A percentile compares a stretch with the other conserved stretches of the same genome.
Evolutionary conservation across 169 alveolate species (phyloP).

Genomic region (Cryptosporidium sp.): DNA sequence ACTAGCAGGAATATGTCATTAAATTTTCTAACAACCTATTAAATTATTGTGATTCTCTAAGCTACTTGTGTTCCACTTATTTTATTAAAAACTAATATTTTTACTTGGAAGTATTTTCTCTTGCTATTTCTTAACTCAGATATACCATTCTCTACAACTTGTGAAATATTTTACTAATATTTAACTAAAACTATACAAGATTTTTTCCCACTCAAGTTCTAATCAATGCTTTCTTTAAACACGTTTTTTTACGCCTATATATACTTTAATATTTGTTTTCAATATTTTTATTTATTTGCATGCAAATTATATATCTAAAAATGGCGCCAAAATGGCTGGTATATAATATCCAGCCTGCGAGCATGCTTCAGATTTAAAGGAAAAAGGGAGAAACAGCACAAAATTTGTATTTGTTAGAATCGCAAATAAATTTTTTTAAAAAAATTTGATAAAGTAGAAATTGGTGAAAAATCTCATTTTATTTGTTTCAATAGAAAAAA

Average conservation of each 20-base stretch:
- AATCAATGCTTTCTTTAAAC: no score
- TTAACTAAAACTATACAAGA: no score
- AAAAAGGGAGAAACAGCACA: neutral
- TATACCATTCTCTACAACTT: no score
- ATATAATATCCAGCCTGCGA: conserved; percentile 5
- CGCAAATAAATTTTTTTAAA: neutral
- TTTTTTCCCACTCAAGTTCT: neutral
- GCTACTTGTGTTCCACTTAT: no score
- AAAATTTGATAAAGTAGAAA: neutral
- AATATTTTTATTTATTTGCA: neutral
- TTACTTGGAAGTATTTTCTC: no score
- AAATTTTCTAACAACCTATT: neutral
- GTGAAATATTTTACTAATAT: no score
- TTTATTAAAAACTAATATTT: no score
- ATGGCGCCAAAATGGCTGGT: neutral
- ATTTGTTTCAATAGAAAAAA: neutral
- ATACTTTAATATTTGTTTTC: neutral
- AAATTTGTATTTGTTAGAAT: neutral
- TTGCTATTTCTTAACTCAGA: no score
- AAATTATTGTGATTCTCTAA: neutral
- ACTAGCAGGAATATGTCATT: neutral
- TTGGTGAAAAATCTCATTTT: neutral
- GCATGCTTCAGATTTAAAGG: neutral
- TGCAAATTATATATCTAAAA: neutral
- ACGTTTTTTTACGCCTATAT: no score